phyloP scores from a whole-genome alignment of 2,329 filamentous ascomycete genomes.

The Zymoseptoria passerinii region DNA sequence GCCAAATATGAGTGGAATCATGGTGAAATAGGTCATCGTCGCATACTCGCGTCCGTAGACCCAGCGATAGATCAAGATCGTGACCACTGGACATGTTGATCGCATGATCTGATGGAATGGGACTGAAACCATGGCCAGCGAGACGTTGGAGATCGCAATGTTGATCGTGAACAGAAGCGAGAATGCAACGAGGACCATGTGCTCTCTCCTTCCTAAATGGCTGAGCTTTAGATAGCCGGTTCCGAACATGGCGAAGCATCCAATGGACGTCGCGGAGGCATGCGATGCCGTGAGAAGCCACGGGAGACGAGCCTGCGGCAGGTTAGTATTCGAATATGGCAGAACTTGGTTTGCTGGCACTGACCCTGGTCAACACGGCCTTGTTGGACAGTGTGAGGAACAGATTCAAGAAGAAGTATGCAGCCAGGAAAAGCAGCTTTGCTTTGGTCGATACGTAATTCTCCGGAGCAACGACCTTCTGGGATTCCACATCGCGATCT shows the following conservation, averaged over 20 bases:
- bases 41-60: slow-evolving; percentile 50
- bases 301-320: slow-evolving; percentile 47
- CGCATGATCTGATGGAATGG: slow-evolving; percentile 59
- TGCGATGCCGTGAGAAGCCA: slow-evolving; percentile 55
- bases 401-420: slow-evolving; percentile 45
- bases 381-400: slow-evolving; percentile 53
- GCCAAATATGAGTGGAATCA: slow-evolving; percentile 53
- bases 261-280: slow-evolving; percentile 49
- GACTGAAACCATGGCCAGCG: slow-evolving; percentile 54
- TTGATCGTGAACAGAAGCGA: slow-evolving; percentile 56
- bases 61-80: slow-evolving; percentile 52
- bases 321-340: slow-evolving; percentile 1
- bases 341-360: not conserved
- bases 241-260: slow-evolving; percentile 47
- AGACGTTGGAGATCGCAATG: slow-evolving; percentile 57
- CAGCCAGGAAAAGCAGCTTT: slow-evolving; percentile 21
- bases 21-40: slow-evolving; percentile 49
- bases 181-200: slow-evolving; percentile 50
- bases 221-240: slow-evolving; percentile 47
- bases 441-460: slow-evolving; percentile 14
- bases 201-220: slow-evolving; percentile 45
- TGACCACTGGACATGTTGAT: slow-evolving; percentile 54
- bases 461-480: slow-evolving; percentile 10
- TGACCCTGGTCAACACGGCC: slow-evolving; percentile 41
- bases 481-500: not conserved